Evolutionary conservation across 441 rosid species (phyloP).

Genomic region (Jatropha podagrica): DNA sequence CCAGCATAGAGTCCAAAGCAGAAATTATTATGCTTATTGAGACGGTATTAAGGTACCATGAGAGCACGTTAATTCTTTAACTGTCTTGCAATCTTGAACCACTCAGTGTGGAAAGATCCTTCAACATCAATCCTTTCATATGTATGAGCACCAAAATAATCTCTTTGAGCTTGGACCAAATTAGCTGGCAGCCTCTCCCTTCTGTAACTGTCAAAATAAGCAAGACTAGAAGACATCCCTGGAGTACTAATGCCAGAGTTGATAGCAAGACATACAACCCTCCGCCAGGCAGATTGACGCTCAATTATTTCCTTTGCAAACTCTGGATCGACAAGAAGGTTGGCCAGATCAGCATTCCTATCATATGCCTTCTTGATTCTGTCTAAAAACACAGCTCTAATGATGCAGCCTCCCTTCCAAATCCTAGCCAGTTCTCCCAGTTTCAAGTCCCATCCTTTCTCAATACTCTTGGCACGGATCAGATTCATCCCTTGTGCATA

Average conservation of each 20-base stretch:
- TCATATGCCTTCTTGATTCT: conserved; percentile 95
- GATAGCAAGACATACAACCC: conserved; percentile 81
- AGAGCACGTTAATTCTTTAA: conserved; percentile 39
- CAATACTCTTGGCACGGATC: conserved; percentile 83
- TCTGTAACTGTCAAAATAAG: conserved; percentile 85
- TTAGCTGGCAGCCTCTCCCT: conserved; percentile 84
- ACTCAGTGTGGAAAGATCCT: conserved; percentile 91
- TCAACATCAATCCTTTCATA: conserved; percentile 84
- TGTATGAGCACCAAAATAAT: conserved; percentile 92
- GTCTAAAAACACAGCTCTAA: conserved; percentile 83
- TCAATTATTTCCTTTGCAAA: conserved; percentile 90
- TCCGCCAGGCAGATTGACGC: conserved; percentile 85
- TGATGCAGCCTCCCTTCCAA: conserved; percentile 98
- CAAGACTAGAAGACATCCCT: conserved; percentile 92
- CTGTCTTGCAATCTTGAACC: conserved; percentile 89
- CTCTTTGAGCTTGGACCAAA: conserved; percentile 90
- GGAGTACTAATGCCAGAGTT: conserved; percentile 93
- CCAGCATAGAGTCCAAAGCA: conserved; percentile 24
- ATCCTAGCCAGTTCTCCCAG: conserved; percentile 91
- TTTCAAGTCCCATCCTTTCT: conserved; percentile 81
- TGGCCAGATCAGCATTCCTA: conserved; percentile 77
- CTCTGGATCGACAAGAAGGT: conserved; percentile 91
- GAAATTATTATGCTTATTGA: conserved; percentile 31
- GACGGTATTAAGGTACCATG: conserved; percentile 7
- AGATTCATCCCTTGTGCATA: conserved; percentile 97